These are phyloP conservation scores for Penicillium canariense DNA, from an alignment of 495 filamentous ascomycete genomes.

Conservation along the genomic window DNA sequence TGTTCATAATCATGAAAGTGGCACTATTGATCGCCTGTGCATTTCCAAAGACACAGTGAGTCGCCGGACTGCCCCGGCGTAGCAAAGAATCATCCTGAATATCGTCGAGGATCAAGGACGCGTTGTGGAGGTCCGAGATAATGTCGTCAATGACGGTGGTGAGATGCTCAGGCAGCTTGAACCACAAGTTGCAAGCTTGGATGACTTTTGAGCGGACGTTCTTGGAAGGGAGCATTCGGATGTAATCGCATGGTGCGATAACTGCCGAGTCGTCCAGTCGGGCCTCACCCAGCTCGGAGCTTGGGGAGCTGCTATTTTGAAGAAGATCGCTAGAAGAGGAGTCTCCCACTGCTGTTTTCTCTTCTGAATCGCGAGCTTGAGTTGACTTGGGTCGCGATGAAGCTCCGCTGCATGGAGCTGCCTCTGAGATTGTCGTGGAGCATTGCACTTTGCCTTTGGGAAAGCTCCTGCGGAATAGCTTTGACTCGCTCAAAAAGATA, in stretches of 20 bases:
- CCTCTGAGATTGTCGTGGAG: too few relatives aligned
- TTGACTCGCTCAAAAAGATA: too few relatives aligned
- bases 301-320: too few relatives aligned
- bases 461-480: too few relatives aligned
- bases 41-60: conserved; percentile 82
- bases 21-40: conserved; percentile 92
- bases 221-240: conserved; percentile 23
- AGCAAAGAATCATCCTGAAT: conserved; percentile 75
- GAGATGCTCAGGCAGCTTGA: background rate
- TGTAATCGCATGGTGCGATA: background rate
- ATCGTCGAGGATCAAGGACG: conserved; percentile 61
- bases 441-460: too few relatives aligned
- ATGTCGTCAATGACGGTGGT: background rate
- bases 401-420: too few relatives aligned
- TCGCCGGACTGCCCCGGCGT: conserved; percentile 78
- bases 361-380: too few relatives aligned
- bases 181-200: conserved; percentile 5
- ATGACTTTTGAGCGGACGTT: conserved; percentile 15
- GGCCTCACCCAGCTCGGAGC: too few relatives aligned
- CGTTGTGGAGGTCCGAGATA: conserved; percentile 1
- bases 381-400: too few relatives aligned
- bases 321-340: too few relatives aligned
- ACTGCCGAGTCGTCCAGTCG: background rate
- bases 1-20: conserved; percentile 86
- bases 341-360: too few relatives aligned